A percentile compares a stretch with the other conserved stretches of the same genome.
These are phyloP conservation scores for Xylariaceae sp. DNA, from an alignment of 2,329 filamentous ascomycete species.

Conservation along the genomic window DNA sequence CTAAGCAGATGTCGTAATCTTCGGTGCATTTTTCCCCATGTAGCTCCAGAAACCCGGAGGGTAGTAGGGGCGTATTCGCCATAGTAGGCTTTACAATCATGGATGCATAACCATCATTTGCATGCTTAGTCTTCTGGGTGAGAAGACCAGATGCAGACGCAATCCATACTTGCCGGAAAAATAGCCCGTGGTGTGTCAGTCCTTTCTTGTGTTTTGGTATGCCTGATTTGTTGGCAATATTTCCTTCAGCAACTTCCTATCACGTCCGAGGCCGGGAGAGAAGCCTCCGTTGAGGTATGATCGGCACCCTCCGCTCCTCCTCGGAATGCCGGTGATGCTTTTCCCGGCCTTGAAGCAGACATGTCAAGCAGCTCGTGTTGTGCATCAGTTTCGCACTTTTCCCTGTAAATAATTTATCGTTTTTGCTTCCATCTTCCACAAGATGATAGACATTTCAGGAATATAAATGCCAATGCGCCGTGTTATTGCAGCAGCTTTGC, in stretches of 20 bases:
- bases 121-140: not conserved
- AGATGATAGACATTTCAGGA: too few species aligned
- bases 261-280: conserved; percentile 9
- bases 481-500: too few species aligned
- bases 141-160: not conserved
- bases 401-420: not conserved
- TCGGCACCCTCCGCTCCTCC: conserved; percentile 8
- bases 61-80: not conserved
- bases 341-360: not conserved
- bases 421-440: too few species aligned
- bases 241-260: not conserved
- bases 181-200: too few species aligned
- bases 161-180: not conserved
- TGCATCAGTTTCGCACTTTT: not conserved
- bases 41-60: not conserved
- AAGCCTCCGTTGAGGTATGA: conserved; percentile 12
- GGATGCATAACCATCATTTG: not conserved
- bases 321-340: not conserved
- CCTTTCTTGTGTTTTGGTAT: too few species aligned
- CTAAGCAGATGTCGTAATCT: not conserved
- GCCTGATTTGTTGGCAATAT: not conserved
- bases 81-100: not conserved
- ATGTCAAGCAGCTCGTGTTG: not conserved
- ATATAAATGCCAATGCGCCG: too few species aligned
- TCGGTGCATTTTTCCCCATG: conserved; percentile 14